Conservation (phyloP, 1,284 basidiomycete species). For the Grifola frondosa region DNA sequence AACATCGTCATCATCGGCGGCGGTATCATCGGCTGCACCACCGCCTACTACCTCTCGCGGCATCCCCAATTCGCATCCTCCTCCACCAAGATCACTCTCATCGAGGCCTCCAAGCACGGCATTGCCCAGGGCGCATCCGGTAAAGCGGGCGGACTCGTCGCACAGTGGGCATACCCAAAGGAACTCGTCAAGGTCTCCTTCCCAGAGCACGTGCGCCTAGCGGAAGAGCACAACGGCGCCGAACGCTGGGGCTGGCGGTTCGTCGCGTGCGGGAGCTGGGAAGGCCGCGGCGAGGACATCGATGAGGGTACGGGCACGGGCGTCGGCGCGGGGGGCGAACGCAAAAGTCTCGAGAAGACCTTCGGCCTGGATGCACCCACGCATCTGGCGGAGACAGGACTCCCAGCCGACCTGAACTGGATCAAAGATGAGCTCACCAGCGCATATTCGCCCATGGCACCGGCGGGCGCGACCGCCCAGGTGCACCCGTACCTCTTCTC, state of each 20-base stretch:
- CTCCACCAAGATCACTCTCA: conserved; percentile 54
- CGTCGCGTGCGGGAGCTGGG: conserved; percentile 67
- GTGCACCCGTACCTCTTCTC: conserved; percentile 84
- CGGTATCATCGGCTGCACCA: conserved; percentile 84
- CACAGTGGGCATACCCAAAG: conserved; percentile 75
- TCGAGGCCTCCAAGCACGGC: conserved; percentile 76
- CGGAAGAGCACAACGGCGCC: conserved; percentile 69
- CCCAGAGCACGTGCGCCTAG: conserved; percentile 76
- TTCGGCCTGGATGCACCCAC: conserved; percentile 39
- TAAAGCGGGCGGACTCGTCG: conserved; percentile 91
- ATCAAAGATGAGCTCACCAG: conserved; percentile 58
- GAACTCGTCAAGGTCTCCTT: conserved; percentile 82
- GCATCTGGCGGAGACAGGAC: conserved; percentile 36
- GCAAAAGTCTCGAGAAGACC: conserved; percentile 56
- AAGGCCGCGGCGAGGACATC: conserved; percentile 48
- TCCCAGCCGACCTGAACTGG: conserved; percentile 66
- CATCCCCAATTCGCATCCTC: conserved; percentile 50
- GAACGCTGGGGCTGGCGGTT: conserved; percentile 83
- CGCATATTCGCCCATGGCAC: conserved; percentile 62
- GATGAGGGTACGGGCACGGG: conserved; percentile 25
- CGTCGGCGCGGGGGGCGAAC: conserved; percentile 31
- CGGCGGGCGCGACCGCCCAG: conserved; percentile 65
- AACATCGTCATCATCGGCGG: conserved; percentile 52
- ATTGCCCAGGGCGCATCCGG: conserved; percentile 80
- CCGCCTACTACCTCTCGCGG: conserved; percentile 77